Percentiles rank a stretch among this genome's conserved stretches.
Conservation (phyloP, 208 protist species). For the Crithidia fasciculata region DNA sequence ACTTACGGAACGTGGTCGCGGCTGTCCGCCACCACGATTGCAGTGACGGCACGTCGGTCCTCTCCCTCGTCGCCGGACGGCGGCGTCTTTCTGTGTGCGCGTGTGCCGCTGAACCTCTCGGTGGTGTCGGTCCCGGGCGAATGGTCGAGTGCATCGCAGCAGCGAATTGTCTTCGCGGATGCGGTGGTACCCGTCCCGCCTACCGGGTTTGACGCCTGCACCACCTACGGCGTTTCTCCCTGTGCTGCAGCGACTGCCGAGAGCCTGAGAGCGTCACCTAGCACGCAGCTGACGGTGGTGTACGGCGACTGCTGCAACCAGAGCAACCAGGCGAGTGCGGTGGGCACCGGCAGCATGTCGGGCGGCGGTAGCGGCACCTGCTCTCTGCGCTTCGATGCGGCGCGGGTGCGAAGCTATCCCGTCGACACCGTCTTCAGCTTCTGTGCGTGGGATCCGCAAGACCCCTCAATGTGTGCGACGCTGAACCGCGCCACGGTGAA, state of each 20-base stretch:
- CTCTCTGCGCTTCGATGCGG: slow-evolving; percentile 33
- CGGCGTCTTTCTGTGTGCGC: slow-evolving; percentile 55
- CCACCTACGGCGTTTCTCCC: slow-evolving; percentile 19
- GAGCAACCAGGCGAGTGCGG: slow-evolving; percentile 24
- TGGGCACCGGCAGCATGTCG: slow-evolving; percentile 34
- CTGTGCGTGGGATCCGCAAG: slow-evolving; percentile 48
- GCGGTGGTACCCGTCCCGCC: slow-evolving; percentile 31
- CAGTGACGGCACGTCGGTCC: slow-evolving; percentile 30
- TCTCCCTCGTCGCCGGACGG: not conserved
- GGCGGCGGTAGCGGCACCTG: slow-evolving; percentile 26
- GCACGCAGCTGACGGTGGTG: slow-evolving; percentile 36
- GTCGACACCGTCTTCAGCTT: slow-evolving; percentile 39
- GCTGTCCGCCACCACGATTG: slow-evolving; percentile 31
- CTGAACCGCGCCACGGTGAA: slow-evolving; percentile 33
- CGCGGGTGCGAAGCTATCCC: slow-evolving; percentile 28
- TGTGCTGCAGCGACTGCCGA: slow-evolving; percentile 33
- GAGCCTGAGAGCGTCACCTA: slow-evolving; percentile 12
- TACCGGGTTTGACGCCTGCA: slow-evolving; percentile 38
- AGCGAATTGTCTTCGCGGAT: slow-evolving; percentile 32
- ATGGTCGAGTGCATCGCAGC: slow-evolving; percentile 4
- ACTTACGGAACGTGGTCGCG: slow-evolving; percentile 48
- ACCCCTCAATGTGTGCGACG: slow-evolving; percentile 47
- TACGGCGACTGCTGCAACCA: slow-evolving; percentile 56
- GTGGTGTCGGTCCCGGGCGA: slow-evolving; percentile 37
- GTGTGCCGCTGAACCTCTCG: slow-evolving; percentile 43